Evolutionary conservation across 2,329 filamentous ascomycete genomes (phyloP).

Genomic region (Claviceps pazoutovae): DNA sequence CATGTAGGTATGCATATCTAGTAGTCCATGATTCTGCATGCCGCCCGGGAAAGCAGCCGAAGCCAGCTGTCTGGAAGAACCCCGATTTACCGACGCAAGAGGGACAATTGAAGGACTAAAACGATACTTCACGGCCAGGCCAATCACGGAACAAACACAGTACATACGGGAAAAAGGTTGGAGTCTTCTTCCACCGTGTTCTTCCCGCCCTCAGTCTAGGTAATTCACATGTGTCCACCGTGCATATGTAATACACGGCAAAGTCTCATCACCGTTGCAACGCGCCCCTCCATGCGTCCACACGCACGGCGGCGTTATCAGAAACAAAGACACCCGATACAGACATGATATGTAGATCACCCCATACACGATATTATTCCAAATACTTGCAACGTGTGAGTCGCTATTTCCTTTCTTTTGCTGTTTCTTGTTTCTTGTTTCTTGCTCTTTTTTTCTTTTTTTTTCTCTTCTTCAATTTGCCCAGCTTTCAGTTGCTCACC

Average conservation of each 20-base stretch:
- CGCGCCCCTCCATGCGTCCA: background rate
- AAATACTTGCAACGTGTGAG: background rate
- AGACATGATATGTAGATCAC: background rate
- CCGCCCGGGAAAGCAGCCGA: background rate
- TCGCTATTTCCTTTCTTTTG: background rate
- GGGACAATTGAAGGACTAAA: background rate
- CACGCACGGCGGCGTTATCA: background rate
- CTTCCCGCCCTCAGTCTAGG: background rate
- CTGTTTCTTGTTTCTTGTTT: background rate
- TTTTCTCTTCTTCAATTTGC: background rate
- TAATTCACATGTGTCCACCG: background rate
- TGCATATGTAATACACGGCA: background rate
- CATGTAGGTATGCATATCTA: background rate
- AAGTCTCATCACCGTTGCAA: background rate
- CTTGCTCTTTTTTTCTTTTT: background rate
- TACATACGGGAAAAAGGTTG: background rate
- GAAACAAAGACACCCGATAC: background rate
- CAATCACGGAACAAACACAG: background rate
- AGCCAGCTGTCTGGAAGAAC: background rate
- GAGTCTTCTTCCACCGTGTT: no score
- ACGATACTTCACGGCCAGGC: background rate
- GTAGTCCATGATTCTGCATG: background rate
- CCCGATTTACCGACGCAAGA: background rate
- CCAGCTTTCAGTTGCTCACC: background rate
- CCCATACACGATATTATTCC: background rate